Conservation (phyloP, 2,329 filamentous ascomycete genomes). For the Xylariaceae sp. region DNA sequence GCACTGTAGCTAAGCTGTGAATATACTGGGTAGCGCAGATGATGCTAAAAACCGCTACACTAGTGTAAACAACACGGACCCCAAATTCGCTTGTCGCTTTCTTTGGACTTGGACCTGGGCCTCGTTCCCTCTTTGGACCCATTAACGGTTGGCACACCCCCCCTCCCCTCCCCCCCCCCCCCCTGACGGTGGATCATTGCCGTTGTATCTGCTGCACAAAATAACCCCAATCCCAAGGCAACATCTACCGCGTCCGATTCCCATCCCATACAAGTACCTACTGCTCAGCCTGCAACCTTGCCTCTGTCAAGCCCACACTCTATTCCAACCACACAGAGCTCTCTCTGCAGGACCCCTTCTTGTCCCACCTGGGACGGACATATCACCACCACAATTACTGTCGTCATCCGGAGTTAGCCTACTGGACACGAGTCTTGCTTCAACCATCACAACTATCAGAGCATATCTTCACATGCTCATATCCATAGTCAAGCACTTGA, state of each 20-base stretch:
- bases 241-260: constrained; percentile 34
- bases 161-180: constrained; percentile 11
- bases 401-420: constrained; percentile 17
- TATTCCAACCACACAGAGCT: constrained; percentile 28
- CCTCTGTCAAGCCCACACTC: constrained; percentile 32
- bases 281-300: constrained; percentile 35
- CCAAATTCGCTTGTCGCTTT: constrained; percentile 30
- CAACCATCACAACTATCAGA: constrained; percentile 7
- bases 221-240: constrained; percentile 31
- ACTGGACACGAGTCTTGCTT: neutral
- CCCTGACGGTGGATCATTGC: constrained; percentile 32
- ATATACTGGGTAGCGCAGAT: constrained; percentile 14
- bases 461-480: constrained; percentile 2
- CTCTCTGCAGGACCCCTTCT: constrained; percentile 27
- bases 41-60: constrained; percentile 27
- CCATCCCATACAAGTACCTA: constrained; percentile 36
- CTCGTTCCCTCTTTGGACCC: constrained; percentile 13
- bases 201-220: constrained; percentile 13
- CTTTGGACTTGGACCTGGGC: constrained; percentile 25
- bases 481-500: constrained; percentile 11
- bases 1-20: constrained; percentile 24
- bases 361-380: constrained; percentile 24
- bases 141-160: constrained; percentile 26
- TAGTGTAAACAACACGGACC: constrained; percentile 30
- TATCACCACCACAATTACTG: constrained; percentile 18